A percentile compares a stretch with the other conserved stretches of the same genome.
phyloP scores from a whole-genome alignment of 2,329 filamentous ascomycete genomes.

The Hymenoscyphus fructigenus region DNA sequence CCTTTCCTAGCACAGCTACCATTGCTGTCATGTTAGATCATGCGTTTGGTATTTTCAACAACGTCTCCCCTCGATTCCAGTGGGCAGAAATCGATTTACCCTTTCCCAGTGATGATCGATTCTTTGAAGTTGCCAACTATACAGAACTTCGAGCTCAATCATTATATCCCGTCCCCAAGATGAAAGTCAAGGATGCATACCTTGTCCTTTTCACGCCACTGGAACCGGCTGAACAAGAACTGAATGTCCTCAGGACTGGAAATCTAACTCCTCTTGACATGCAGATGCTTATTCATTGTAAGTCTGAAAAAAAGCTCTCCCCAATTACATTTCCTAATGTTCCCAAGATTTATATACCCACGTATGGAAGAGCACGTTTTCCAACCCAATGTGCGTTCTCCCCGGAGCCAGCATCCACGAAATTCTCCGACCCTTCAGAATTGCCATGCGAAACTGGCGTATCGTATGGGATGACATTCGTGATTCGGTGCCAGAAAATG shows the following conservation, averaged over 20 bases:
- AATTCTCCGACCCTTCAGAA: slow-evolving; percentile 29
- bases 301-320: slow-evolving; percentile 2
- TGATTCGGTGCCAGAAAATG: slow-evolving; percentile 16
- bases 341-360: slow-evolving; percentile 34
- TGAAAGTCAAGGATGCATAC: slow-evolving; percentile 35
- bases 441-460: slow-evolving; percentile 33
- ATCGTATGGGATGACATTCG: slow-evolving; percentile 34
- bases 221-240: slow-evolving; percentile 21
- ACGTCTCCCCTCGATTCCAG: slow-evolving; percentile 33
- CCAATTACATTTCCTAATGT: slow-evolving; percentile 1
- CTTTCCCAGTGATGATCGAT: slow-evolving; percentile 32
- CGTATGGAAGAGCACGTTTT: slow-evolving; percentile 33
- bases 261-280: slow-evolving; percentile 33
- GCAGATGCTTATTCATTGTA: slow-evolving; percentile 36
- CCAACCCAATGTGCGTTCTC: slow-evolving; percentile 27
- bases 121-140: slow-evolving; percentile 31
- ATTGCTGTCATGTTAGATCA: slow-evolving; percentile 35
- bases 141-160: slow-evolving; percentile 25
- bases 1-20: slow-evolving; percentile 23
- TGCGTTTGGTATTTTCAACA: slow-evolving; percentile 36
- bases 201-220: slow-evolving; percentile 26
- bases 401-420: slow-evolving; percentile 19
- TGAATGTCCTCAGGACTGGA: slow-evolving; percentile 21
- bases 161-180: slow-evolving; percentile 23
- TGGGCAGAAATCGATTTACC: slow-evolving; percentile 35